Conservation (phyloP, 768 basidiomycete species). For the Suillus subluteus region DNA sequence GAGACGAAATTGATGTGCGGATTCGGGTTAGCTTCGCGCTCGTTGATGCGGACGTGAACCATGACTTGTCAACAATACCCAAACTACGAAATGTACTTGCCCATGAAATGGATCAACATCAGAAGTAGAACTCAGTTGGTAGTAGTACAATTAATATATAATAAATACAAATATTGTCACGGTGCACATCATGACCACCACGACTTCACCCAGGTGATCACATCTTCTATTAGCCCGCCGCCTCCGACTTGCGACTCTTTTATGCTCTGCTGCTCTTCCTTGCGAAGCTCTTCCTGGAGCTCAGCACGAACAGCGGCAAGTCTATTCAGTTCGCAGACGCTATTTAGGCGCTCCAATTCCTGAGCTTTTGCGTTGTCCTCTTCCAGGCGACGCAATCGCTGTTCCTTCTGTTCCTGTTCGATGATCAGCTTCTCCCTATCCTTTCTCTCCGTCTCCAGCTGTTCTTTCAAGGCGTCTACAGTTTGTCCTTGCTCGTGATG, state of each 20-base stretch:
- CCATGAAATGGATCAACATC: too few relatives aligned
- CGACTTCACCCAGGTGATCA: not conserved
- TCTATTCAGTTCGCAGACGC: slow-evolving; percentile 1
- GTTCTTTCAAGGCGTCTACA: slow-evolving; percentile 3
- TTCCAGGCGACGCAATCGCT: not conserved
- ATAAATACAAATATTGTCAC: not conserved
- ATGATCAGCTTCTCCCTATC: not conserved
- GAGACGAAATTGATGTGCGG: slow-evolving; percentile 78
- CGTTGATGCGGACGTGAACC: slow-evolving; percentile 78
- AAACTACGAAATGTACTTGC: not conserved
- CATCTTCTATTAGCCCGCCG: not conserved
- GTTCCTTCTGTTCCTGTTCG: slow-evolving; percentile 9
- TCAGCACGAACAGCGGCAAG: not conserved
- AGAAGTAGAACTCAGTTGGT: too few relatives aligned
- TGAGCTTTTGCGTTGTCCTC: not conserved
- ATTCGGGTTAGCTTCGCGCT: slow-evolving; percentile 72
- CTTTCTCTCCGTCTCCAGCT: slow-evolving; percentile 5
- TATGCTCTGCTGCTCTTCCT: not conserved
- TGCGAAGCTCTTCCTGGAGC: not conserved
- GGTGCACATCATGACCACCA: not conserved
- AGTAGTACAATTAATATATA: not conserved
- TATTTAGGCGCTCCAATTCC: not conserved
- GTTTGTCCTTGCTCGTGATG: not conserved
- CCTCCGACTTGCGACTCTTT: not conserved
- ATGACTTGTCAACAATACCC: slow-evolving; percentile 38